These are phyloP conservation scores for Ogataea paradorogensis DNA, from an alignment of 805 yeast genomes.

Conservation along the genomic window DNA sequence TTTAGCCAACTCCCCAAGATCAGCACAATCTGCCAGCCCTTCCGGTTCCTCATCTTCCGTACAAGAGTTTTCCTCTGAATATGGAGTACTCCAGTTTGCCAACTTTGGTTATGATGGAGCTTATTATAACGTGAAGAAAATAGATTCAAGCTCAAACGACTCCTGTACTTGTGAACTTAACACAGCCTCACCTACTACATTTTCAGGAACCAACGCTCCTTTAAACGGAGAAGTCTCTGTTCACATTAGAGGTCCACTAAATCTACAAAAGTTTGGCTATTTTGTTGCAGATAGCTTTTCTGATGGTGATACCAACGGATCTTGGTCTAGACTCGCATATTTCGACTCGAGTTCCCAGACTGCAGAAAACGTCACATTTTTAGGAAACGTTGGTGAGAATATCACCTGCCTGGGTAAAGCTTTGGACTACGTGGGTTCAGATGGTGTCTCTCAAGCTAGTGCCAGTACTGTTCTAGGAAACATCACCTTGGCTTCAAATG, in stretches of 20 bases:
- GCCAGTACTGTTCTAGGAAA: conserved; percentile 46
- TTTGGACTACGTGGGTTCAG: conserved; percentile 55
- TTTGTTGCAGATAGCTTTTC: conserved; percentile 47
- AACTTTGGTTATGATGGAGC: conserved; percentile 57
- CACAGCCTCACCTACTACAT: conserved; percentile 31
- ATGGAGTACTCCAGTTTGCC: conserved; percentile 43
- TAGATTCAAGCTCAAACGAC: conserved; percentile 41
- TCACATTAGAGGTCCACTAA: conserved; percentile 75
- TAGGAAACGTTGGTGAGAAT: conserved; percentile 58
- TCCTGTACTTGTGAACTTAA: conserved; percentile 47
- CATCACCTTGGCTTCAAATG: conserved; percentile 50
- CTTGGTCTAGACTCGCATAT: conserved; percentile 60
- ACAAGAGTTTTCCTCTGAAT: conserved; percentile 29
- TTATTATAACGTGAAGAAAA: conserved; percentile 44
- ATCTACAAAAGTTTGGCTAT: conserved; percentile 57
- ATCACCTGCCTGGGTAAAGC: conserved; percentile 69
- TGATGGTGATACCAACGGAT: conserved; percentile 37
- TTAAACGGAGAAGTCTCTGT: conserved; percentile 67
- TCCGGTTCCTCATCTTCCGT: conserved; percentile 15
- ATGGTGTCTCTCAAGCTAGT: conserved; percentile 51
- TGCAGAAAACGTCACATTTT: conserved; percentile 63
- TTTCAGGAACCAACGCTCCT: conserved; percentile 64
- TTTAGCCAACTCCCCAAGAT: background rate
- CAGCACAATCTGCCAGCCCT: background rate
- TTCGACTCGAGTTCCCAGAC: conserved; percentile 49